Base-by-base conservation (phyloP, 371 early-diverging fungal species). In the Phascolomyces articulosus region DNA sequence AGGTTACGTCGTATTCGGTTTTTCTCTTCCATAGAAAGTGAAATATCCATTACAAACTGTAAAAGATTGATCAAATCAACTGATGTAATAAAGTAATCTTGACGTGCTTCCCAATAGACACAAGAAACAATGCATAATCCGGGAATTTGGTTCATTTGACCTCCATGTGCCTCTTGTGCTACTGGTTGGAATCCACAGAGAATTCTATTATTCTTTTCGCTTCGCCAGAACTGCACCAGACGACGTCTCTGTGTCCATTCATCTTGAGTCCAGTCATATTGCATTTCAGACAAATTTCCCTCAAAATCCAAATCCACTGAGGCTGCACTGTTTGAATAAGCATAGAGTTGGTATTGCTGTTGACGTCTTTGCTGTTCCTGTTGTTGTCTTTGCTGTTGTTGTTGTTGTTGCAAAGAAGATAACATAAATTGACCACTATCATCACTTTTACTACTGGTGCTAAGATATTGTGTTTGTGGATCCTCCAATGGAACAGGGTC, bases 1-100 rank as follows among this genome's bases (percentile, higher is more conserved):
- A 93, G 74, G 58, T 93, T 93, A 61, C 95, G 85, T 10, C 95
- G 83, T 20, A 94, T 89, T 11, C 95, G 80, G 66, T 93, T 94
- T 75, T 92, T 94, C 70, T 93, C 94, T 67, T 93, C 94, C 1
- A 91, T 90, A 0, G 88, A 90, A 63, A 94, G 91, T 4, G 83
- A 80, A 9, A 90, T 86, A 1, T 86, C 88, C 61, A 93, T 90
- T 23, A 94, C 66, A 4, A 84, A 79, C 69, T 93, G 91, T 24
- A 93, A 77, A 44, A 92, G 69, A 66, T 88, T 85, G 41, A 93
- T 91, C 62, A 88, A 91, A 65, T 93, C 94, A 48, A 93, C 93
- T 3, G 90, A 89, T 8, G 94, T 93, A 62, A 93, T 83, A 72
- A 87, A 92, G 60, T 81, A 93, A 21, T 91, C 91, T 21, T 88